Conservation (phyloP, 352 stramenopile genomes). For the Pythium vanterpoolii region DNA sequence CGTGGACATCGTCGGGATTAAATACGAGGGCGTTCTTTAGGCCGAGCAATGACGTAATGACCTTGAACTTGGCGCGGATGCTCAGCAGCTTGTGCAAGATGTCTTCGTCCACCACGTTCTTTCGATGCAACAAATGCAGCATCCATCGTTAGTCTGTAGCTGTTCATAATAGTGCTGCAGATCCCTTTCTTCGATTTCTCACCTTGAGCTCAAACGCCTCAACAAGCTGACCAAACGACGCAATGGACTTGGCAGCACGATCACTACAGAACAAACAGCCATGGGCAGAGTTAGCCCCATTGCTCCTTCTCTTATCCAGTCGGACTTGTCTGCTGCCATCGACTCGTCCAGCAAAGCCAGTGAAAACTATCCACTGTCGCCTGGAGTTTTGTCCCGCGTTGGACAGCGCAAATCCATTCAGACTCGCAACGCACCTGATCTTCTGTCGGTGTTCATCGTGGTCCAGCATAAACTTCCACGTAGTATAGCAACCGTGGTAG, state of each 20-base stretch:
- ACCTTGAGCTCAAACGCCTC: slow-evolving; percentile 70
- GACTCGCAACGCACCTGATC: slow-evolving; percentile 38
- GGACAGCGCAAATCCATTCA: background rate
- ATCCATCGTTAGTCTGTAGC: background rate
- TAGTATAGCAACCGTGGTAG: slow-evolving; percentile 72
- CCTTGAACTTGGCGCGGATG: slow-evolving; percentile 83
- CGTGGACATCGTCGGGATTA: slow-evolving; percentile 58
- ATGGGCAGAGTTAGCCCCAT: background rate
- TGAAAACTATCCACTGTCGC: slow-evolving; percentile 1
- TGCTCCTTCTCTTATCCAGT: background rate
- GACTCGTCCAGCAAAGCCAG: background rate
- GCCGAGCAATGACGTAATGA: slow-evolving; percentile 61
- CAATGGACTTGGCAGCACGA: slow-evolving; percentile 57
- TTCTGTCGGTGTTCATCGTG: slow-evolving; percentile 29
- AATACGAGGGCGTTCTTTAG: slow-evolving; percentile 59
- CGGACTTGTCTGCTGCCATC: background rate
- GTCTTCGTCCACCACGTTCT: slow-evolving; percentile 82
- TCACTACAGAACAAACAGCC: slow-evolving; percentile 29
- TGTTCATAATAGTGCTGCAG: background rate
- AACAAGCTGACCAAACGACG: slow-evolving; percentile 49
- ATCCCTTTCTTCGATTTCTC: background rate
- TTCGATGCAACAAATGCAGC: background rate
- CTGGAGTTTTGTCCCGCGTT: background rate
- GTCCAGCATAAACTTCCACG: slow-evolving; percentile 64
- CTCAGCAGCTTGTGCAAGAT: slow-evolving; percentile 64